Percentiles rank a stretch among this genome's conserved stretches.
Conservation (phyloP, 345 rosid species). For the Noccaea bulbosa region DNA sequence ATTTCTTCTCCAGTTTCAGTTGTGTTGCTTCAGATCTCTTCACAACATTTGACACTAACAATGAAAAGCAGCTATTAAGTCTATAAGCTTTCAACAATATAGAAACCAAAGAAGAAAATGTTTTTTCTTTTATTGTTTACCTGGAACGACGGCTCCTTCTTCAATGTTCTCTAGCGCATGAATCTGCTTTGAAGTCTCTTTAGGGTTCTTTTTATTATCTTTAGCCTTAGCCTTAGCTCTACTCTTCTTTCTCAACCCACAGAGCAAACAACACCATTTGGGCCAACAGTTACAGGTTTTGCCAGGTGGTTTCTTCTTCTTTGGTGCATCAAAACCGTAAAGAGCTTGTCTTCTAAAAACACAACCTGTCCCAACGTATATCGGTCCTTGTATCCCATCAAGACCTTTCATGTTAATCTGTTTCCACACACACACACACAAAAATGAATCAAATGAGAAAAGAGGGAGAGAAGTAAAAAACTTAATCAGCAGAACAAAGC, state of each 20-base stretch:
- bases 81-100: not conserved
- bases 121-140: slow-evolving; percentile 40
- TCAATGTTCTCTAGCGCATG: slow-evolving; percentile 88
- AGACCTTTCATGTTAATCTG: slow-evolving; percentile 99
- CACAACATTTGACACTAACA: slow-evolving; percentile 52
- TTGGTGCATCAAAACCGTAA: slow-evolving; percentile 89
- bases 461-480: slow-evolving; percentile 2
- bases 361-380: slow-evolving; percentile 96
- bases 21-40: slow-evolving; percentile 62
- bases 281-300: slow-evolving; percentile 98
- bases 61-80: slow-evolving; percentile 7
- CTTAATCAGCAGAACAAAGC: not conserved
- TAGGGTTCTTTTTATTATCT: slow-evolving; percentile 56
- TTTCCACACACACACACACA: slow-evolving; percentile 16
- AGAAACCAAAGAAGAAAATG: slow-evolving; percentile 10
- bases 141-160: slow-evolving; percentile 57
- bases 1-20: slow-evolving; percentile 85
- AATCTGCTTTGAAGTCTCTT: slow-evolving; percentile 89
- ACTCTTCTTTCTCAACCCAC: slow-evolving; percentile 76
- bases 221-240: slow-evolving; percentile 59
- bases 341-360: slow-evolving; percentile 96
- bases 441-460: slow-evolving; percentile 3
- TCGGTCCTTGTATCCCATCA: slow-evolving; percentile 98
- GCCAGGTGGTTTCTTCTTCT: slow-evolving; percentile 84
- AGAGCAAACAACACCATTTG: slow-evolving; percentile 81